These are phyloP conservation scores for Torulaspora quercuum DNA, from an alignment of 805 yeast genomes.

Conservation along the genomic window DNA sequence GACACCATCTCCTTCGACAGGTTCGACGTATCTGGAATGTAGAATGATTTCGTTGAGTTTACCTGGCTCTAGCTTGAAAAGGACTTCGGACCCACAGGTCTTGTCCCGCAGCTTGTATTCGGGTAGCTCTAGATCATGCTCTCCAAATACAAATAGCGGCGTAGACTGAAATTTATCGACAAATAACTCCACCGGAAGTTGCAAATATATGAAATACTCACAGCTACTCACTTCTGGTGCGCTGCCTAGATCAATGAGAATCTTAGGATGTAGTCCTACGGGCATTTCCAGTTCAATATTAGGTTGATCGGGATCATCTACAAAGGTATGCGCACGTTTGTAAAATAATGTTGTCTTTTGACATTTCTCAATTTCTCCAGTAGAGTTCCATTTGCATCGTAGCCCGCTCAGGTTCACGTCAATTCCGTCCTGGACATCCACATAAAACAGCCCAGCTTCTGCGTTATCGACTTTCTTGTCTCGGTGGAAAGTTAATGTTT, in stretches of 20 bases:
- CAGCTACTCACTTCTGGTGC: constrained; percentile 33
- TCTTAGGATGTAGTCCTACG: constrained; percentile 40
- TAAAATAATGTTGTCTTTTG: constrained; percentile 30
- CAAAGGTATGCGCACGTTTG: constrained; percentile 15
- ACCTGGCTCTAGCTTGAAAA: constrained; percentile 37
- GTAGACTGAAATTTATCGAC: constrained; percentile 54
- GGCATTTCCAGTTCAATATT: constrained; percentile 29
- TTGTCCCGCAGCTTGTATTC: constrained; percentile 39
- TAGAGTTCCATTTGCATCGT: constrained; percentile 29
- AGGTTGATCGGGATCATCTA: neutral
- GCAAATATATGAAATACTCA: constrained; percentile 42
- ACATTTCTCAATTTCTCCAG: constrained; percentile 23
- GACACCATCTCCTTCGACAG: constrained; percentile 27
- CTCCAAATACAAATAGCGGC: constrained; percentile 49
- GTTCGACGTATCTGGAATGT: constrained; percentile 52
- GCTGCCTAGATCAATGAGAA: constrained; percentile 21
- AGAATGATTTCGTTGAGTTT: constrained; percentile 39
- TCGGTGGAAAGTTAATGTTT: constrained; percentile 9
- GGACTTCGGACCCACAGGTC: constrained; percentile 47
- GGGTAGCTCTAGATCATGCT: constrained; percentile 56
- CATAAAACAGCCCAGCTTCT: constrained; percentile 32
- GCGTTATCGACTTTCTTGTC: constrained; percentile 12
- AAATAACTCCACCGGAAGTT: constrained; percentile 46
- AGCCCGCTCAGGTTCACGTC: constrained; percentile 31
- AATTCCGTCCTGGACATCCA: constrained; percentile 23